These are phyloP conservation scores for Athelia sp. DNA, from an alignment of 1,284 basidiomycete species.

Conservation along the genomic window DNA sequence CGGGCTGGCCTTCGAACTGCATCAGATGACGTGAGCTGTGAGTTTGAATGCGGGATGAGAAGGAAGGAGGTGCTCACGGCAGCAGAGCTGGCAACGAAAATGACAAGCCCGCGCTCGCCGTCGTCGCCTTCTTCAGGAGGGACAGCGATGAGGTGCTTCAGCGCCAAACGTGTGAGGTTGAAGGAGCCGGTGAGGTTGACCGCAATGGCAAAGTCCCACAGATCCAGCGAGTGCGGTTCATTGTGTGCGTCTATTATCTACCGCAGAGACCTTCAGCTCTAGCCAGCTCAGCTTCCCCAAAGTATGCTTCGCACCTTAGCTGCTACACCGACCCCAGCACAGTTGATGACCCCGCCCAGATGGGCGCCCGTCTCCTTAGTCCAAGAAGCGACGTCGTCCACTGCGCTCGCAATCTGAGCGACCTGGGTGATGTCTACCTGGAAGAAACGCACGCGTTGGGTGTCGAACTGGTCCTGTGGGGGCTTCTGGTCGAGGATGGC, in stretches of 20 bases:
- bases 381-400: slow-evolving; percentile 39
- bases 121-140: slow-evolving; percentile 39
- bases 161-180: slow-evolving; percentile 47
- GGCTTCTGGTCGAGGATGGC: slow-evolving; percentile 44
- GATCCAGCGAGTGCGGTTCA: slow-evolving; percentile 39
- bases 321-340: slow-evolving; percentile 41
- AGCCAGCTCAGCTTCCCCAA: no score
- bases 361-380: slow-evolving; percentile 32
- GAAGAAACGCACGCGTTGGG: slow-evolving; percentile 34
- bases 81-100: slow-evolving; percentile 50
- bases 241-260: slow-evolving; percentile 38
- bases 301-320: slow-evolving; percentile 24
- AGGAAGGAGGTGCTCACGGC: slow-evolving; percentile 33
- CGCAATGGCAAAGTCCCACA: slow-evolving; percentile 45
- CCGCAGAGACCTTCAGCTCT: no score
- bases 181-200: slow-evolving; percentile 53
- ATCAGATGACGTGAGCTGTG: background rate
- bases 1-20: slow-evolving; percentile 44
- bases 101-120: slow-evolving; percentile 47
- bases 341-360: slow-evolving; percentile 50
- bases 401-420: slow-evolving; percentile 33
- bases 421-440: slow-evolving; percentile 39
- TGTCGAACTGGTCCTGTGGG: slow-evolving; percentile 21
- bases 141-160: slow-evolving; percentile 42
- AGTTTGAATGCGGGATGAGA: background rate